Base-by-base conservation (phyloP, 2,329 filamentous ascomycete species). In the Diplocarpon mali region DNA sequence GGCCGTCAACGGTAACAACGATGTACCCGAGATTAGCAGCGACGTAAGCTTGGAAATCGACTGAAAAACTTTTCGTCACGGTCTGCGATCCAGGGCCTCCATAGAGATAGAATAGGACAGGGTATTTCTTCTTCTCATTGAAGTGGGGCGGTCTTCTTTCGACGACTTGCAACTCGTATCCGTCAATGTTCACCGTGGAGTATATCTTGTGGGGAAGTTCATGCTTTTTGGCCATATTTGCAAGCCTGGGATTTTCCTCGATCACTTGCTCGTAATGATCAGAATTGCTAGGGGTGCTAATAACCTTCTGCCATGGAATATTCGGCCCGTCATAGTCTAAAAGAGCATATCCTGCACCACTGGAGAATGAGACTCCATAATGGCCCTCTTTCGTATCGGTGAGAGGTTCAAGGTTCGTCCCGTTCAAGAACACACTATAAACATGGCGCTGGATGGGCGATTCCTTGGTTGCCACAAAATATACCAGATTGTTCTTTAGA, bases 51-150 rank as follows among this genome's bases (percentile, higher is more conserved):
- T 96, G 87, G 62, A 94, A 98, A 62, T 95, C 85, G 47, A 98
- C 78, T 9, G 63, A 65, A 66, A 95, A 98, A 45, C 66, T 74
- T 61, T 90, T 89, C 56, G 76, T 72, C 2, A 98, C 92, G 7
- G 76, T 76, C 62, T 98, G 93, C 14, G 88, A 95, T n/a, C 84
- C 86, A 0, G 92, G 92, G 0, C 92, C 92, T 17, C 86, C 90
- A 68, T 98, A 98, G 47, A 95, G 81, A 58, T 85, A 83, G 71
- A 98, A 98, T 4, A 98, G 75, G 1, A 98, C 88, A 0, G 92
- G 92, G 56, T 98, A 96, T 60, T 84, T 80, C 65, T 85, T 89
- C 56, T 78, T 80, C 14, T 78, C 70, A 62, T 88, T 76, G 61
- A 96, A 98, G 64, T 95, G 83, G 1, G 89, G 84, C 5, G 92